Evolutionary conservation across 768 basidiomycete species (phyloP).

Genomic region (Tulasnella sp.): DNA sequence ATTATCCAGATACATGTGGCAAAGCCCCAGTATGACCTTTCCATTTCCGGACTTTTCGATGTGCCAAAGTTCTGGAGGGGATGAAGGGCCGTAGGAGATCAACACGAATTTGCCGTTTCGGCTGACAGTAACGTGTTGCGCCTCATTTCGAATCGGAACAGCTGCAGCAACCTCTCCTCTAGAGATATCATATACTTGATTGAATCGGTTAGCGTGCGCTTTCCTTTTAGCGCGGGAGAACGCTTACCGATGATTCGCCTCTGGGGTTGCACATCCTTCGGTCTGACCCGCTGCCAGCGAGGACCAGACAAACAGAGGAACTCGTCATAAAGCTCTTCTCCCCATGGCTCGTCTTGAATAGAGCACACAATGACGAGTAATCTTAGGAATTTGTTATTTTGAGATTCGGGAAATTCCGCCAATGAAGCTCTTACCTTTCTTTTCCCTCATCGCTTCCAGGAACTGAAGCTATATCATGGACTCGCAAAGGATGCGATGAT

Average conservation of each 20-base stretch:
- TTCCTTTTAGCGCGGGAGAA: not conserved
- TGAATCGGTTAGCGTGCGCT: not conserved
- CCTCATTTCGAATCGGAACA: conserved; percentile 68
- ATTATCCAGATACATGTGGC: conserved; percentile 31
- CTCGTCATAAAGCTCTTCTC: not conserved
- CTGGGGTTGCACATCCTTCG: conserved; percentile 65
- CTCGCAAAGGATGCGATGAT: too few species aligned
- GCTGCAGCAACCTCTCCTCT: conserved; percentile 64
- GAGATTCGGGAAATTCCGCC: too few species aligned
- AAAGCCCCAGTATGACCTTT: not conserved
- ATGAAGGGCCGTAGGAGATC: conserved; percentile 72
- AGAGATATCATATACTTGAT: conserved; percentile 62
- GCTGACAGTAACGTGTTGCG: conserved; percentile 64
- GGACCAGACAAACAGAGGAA: conserved; percentile 62
- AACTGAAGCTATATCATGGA: too few species aligned
- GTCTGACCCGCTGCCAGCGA: conserved; percentile 57
- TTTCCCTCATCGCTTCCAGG: too few species aligned
- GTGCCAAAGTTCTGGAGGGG: conserved; percentile 73
- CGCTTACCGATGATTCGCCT: conserved; percentile 61
- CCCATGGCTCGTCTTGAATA: not conserved
- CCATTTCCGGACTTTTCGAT: conserved; percentile 48
- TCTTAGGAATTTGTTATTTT: not conserved
- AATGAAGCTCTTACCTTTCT: too few species aligned
- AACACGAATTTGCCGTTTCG: conserved; percentile 60
- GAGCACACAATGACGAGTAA: not conserved